phyloP scores from a whole-genome alignment of 2,329 filamentous ascomycete genomes.

The Pseudopithomyces maydicus region DNA sequence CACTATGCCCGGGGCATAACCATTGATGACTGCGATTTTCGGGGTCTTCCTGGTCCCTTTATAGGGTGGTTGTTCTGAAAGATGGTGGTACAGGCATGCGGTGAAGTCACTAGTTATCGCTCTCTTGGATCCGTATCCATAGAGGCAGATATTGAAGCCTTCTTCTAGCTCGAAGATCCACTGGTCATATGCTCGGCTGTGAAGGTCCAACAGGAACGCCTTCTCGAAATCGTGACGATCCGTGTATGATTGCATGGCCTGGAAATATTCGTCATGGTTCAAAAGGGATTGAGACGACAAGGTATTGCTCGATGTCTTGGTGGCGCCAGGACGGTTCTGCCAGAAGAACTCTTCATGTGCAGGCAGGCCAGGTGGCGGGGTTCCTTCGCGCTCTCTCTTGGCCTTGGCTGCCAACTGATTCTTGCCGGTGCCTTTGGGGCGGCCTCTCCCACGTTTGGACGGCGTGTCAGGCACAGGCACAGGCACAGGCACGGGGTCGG shows the following conservation, averaged over 20 bases:
- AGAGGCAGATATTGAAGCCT: conserved; percentile 86
- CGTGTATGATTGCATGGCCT: conserved; percentile 64
- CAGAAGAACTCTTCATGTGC: conserved; percentile 92
- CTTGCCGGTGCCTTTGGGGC: conserved; percentile 51
- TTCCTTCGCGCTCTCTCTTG: conserved; percentile 71
- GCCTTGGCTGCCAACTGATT: conserved; percentile 52
- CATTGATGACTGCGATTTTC: conserved; percentile 84
- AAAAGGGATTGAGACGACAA: conserved; percentile 76
- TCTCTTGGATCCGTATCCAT: conserved; percentile 91
- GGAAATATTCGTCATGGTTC: conserved; percentile 91
- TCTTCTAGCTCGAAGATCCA: conserved; percentile 91
- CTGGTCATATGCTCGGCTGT: conserved; percentile 82
- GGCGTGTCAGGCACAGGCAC: conserved; percentile 57
- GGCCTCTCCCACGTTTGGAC: conserved; percentile 56
- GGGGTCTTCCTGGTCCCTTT: conserved; percentile 47
- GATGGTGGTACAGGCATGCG: conserved; percentile 65
- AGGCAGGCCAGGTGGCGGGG: conserved; percentile 80
- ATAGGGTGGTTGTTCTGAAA: conserved; percentile 29
- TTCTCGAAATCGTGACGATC: conserved; percentile 75
- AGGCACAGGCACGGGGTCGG: conserved; percentile 5
- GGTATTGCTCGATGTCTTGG: conserved; percentile 86
- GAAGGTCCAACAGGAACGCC: conserved; percentile 72
- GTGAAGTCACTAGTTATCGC: conserved; percentile 76
- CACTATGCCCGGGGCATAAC: conserved; percentile 71
- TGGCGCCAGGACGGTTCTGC: conserved; percentile 80